These are phyloP conservation scores for Trypethelium eluteriae DNA, from an alignment of 495 filamentous ascomycete species.

Conservation along the genomic window DNA sequence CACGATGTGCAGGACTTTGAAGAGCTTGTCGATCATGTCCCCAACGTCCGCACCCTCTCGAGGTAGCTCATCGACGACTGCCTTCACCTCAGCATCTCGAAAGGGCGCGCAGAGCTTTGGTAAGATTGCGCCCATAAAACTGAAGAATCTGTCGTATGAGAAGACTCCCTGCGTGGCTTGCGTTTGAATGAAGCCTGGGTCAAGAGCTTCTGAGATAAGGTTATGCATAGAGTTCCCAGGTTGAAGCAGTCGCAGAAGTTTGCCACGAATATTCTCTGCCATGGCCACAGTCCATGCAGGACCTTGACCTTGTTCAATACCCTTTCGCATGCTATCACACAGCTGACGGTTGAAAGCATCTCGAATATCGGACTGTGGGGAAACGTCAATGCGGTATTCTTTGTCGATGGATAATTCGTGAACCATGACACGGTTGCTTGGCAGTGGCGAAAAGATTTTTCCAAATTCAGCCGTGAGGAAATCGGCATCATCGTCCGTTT, in stretches of 20 bases:
- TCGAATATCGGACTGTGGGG: slow-evolving; percentile 38
- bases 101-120: slow-evolving; percentile 90
- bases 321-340: slow-evolving; percentile 67
- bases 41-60: slow-evolving; percentile 45
- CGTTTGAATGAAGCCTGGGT: slow-evolving; percentile 63
- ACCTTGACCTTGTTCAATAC: slow-evolving; percentile 62
- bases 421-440: slow-evolving; percentile 75
- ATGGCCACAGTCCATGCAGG: slow-evolving; percentile 72
- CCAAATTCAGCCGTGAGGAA: slow-evolving; percentile 20
- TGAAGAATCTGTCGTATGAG: slow-evolving; percentile 89
- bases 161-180: slow-evolving; percentile 77
- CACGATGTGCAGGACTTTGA: slow-evolving; percentile 75
- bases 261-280: slow-evolving; percentile 75
- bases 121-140: slow-evolving; percentile 79
- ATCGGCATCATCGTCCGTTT: background rate
- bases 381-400: slow-evolving; percentile 57
- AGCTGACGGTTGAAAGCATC: slow-evolving; percentile 55
- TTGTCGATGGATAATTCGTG: slow-evolving; percentile 91
- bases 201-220: slow-evolving; percentile 77
- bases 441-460: slow-evolving; percentile 56
- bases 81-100: slow-evolving; percentile 76
- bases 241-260: slow-evolving; percentile 72
- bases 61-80: slow-evolving; percentile 55
- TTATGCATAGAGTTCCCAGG: slow-evolving; percentile 73
- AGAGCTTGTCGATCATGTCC: slow-evolving; percentile 75